Percentiles rank a stretch among this genome's conserved stretches.
Evolutionary conservation across 345 rosid species (phyloP).

Genomic region (Citrus cavaleriei): DNA sequence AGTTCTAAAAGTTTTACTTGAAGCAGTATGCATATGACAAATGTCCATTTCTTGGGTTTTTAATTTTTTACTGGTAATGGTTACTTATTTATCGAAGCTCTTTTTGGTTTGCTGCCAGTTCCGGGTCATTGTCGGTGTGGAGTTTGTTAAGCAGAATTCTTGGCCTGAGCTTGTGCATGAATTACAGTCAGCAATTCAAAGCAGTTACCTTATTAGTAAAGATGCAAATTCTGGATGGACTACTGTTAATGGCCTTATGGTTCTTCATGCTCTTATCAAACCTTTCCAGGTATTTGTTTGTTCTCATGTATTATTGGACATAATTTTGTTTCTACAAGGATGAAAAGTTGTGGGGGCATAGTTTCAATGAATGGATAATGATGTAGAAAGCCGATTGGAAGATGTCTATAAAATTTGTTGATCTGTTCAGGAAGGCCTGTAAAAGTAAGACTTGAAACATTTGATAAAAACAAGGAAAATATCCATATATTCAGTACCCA

Average conservation of each 20-base stretch:
- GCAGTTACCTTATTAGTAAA: conserved; percentile 41
- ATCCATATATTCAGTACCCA: neutral
- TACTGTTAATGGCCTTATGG: conserved; percentile 53
- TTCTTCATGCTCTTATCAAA: conserved; percentile 62
- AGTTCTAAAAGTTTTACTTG: conserved; percentile 75
- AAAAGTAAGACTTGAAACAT: neutral
- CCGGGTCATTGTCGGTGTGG: conserved; percentile 50
- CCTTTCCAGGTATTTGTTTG: conserved; percentile 70
- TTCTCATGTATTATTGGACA: neutral
- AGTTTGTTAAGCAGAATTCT: conserved; percentile 60
- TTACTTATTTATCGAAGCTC: neutral
- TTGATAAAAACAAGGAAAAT: neutral
- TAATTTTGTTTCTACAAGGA: neutral
- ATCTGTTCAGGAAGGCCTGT: neutral
- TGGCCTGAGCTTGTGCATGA: conserved; percentile 85
- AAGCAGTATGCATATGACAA: conserved; percentile 43
- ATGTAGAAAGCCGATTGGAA: neutral
- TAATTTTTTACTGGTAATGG: neutral
- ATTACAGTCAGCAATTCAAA: conserved; percentile 55
- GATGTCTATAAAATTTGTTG: neutral
- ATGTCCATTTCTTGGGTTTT: neutral
- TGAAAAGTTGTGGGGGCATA: neutral
- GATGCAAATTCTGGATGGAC: conserved; percentile 40
- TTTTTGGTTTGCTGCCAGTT: conserved; percentile 42
- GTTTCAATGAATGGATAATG: neutral